Percentiles rank a stretch among this genome's conserved stretches.
Evolutionary conservation across 2,329 filamentous ascomycete species (phyloP).

Genomic region (Macroventuria anomochaeta): DNA sequence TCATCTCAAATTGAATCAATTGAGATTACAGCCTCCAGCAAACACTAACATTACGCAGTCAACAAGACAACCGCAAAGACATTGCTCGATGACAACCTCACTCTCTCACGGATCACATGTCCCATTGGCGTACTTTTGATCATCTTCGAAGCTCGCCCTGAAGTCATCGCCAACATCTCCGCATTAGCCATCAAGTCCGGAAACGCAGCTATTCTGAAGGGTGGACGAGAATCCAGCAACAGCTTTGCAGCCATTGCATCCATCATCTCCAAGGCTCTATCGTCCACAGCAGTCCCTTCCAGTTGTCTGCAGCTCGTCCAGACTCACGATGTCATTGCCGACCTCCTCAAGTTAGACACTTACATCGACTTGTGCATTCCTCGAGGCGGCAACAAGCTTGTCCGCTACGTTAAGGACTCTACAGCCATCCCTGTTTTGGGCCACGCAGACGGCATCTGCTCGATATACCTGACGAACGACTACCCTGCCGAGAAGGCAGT

Average conservation of each 20-base stretch:
- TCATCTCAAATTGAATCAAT: too few species aligned
- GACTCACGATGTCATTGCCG: conserved; percentile 86
- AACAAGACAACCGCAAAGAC: conserved; percentile 85
- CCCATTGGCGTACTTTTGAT: conserved; percentile 97
- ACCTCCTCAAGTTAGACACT: conserved; percentile 83
- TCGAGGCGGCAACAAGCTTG: conserved; percentile 86
- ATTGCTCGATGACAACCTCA: conserved; percentile 82
- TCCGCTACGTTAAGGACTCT: conserved; percentile 85
- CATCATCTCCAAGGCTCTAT: conserved; percentile 80
- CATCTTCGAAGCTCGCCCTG: conserved; percentile 96
- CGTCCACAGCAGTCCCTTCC: conserved; percentile 76
- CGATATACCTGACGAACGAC: conserved; percentile 80
- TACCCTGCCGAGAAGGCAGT: conserved; percentile 75
- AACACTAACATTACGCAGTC: conserved; percentile 59
- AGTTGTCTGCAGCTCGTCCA: conserved; percentile 92
- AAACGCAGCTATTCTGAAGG: conserved; percentile 96
- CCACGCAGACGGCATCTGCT: conserved; percentile 92
- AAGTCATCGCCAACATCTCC: conserved; percentile 98
- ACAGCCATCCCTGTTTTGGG: conserved; percentile 96
- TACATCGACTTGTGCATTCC: conserved; percentile 96
- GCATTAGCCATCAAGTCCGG: conserved; percentile 95
- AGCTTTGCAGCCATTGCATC: conserved; percentile 92
- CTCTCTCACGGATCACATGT: conserved; percentile 86
- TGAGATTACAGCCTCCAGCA: neutral
- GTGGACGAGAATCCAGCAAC: conserved; percentile 92